These are phyloP conservation scores for Solanum boliviense DNA, from an alignment of 257 asterid species.

Conservation along the genomic window DNA sequence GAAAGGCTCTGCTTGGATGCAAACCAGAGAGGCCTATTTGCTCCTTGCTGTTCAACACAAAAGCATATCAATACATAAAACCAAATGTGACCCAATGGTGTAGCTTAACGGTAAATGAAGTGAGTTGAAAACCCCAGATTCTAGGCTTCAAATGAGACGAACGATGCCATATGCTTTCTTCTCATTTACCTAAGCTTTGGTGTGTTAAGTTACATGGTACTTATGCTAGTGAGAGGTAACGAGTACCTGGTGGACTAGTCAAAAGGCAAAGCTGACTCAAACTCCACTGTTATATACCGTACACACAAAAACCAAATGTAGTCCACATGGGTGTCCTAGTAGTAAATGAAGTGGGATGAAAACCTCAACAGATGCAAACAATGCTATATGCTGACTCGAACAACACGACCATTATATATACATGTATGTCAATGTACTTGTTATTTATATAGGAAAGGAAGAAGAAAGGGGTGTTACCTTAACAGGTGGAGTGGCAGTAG, in stretches of 20 bases:
- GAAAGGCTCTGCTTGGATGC: conserved; percentile 81
- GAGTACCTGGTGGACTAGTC: not conserved
- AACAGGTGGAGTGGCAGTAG: conserved; percentile 71
- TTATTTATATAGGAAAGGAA: not conserved
- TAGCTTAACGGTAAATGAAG: not conserved
- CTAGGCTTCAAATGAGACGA: not conserved
- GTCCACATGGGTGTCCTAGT: not conserved
- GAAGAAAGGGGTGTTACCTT: conserved; percentile 31
- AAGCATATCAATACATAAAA: not conserved
- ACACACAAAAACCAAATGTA: not conserved
- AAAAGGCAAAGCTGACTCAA: not conserved
- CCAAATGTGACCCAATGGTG: not conserved
- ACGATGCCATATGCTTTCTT: not conserved
- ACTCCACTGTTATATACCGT: not conserved
- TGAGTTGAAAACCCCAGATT: not conserved
- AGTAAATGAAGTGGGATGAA: not conserved
- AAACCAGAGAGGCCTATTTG: conserved; percentile 72
- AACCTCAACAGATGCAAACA: not conserved
- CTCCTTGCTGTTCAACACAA: conserved; percentile 56
- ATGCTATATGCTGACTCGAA: not conserved
- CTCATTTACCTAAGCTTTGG: not conserved
- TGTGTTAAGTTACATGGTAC: not conserved
- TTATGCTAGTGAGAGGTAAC: not conserved
- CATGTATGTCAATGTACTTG: not conserved
- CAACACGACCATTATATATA: rapidly evolving